Percentiles rank a stretch among this genome's conserved stretches.
Evolutionary conservation across 2,329 filamentous ascomycete genomes (phyloP).

Genomic region (Paraphaeosphaeria sporulosa): DNA sequence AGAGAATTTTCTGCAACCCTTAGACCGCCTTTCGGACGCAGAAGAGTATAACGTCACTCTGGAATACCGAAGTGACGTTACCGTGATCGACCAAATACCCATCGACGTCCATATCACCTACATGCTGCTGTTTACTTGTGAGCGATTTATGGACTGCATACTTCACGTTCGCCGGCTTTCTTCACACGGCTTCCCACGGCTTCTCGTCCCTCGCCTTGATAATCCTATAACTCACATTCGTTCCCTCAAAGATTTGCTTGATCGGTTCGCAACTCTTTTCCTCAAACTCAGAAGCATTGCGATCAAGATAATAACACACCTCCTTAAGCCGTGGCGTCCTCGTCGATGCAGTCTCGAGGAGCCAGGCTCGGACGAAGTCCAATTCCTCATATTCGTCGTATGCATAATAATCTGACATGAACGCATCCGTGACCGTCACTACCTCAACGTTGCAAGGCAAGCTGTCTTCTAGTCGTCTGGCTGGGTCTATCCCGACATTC

Average conservation of each 20-base stretch:
- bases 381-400: constrained; percentile 10
- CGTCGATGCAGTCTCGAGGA: constrained; percentile 9
- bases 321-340: constrained; percentile 4
- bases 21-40: too few species aligned
- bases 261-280: constrained; percentile 9
- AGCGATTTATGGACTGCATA: too few species aligned
- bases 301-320: constrained; percentile 11
- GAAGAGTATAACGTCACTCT: too few species aligned
- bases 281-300: constrained; percentile 9
- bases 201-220: constrained; percentile 10
- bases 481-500: constrained; percentile 4
- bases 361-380: constrained; percentile 9
- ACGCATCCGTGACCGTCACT: constrained; percentile 9
- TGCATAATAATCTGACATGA: constrained; percentile 5
- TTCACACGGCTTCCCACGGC: constrained; percentile 10
- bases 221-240: constrained; percentile 11
- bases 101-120: too few species aligned
- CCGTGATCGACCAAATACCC: too few species aligned
- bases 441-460: constrained; percentile 13
- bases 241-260: constrained; percentile 10
- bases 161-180: constrained; percentile 8
- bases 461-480: constrained; percentile 12
- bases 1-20: too few species aligned
- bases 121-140: too few species aligned
- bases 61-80: too few species aligned